Evolutionary conservation across 176 grass and related monocot genomes (phyloP).

Genomic region (Eremochloa ophiuroides): DNA sequence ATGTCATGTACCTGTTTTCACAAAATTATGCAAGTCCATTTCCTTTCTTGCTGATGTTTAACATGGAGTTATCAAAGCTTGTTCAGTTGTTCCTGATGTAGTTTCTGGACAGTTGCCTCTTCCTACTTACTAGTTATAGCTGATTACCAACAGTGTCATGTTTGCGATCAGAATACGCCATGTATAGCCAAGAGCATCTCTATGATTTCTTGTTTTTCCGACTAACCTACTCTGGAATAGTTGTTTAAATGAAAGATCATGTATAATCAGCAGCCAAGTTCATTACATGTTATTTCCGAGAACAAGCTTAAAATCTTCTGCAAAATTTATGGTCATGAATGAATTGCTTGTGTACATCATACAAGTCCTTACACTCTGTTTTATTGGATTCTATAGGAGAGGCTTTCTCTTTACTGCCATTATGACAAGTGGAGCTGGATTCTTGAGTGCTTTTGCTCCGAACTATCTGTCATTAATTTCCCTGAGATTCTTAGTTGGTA

Average conservation of each 20-base stretch:
- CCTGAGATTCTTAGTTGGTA: slow-evolving; percentile 85
- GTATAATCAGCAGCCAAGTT: not conserved
- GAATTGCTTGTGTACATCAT: not conserved
- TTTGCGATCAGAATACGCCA: not conserved
- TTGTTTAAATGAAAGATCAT: not conserved
- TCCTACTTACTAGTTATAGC: not conserved
- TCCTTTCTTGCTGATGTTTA: not conserved
- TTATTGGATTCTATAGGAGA: slow-evolving; percentile 51
- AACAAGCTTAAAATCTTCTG: not conserved
- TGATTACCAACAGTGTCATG: not conserved
- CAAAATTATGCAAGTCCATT: not conserved
- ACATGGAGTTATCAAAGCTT: not conserved
- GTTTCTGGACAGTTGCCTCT: not conserved
- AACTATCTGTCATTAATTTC: slow-evolving; percentile 67
- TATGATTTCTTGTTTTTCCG: not conserved
- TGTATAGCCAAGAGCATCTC: not conserved
- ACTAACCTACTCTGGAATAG: not conserved
- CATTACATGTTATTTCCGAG: not conserved
- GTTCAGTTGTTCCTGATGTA: not conserved
- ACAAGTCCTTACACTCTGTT: slow-evolving; percentile 15
- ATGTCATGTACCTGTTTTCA: not conserved
- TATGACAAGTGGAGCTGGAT: slow-evolving; percentile 72
- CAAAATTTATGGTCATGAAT: not conserved
- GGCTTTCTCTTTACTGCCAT: slow-evolving; percentile 98
- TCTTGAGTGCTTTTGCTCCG: slow-evolving; percentile 77